Conservation (phyloP, 1,139 yeast genomes). For the Torulaspora pretoriensis region DNA sequence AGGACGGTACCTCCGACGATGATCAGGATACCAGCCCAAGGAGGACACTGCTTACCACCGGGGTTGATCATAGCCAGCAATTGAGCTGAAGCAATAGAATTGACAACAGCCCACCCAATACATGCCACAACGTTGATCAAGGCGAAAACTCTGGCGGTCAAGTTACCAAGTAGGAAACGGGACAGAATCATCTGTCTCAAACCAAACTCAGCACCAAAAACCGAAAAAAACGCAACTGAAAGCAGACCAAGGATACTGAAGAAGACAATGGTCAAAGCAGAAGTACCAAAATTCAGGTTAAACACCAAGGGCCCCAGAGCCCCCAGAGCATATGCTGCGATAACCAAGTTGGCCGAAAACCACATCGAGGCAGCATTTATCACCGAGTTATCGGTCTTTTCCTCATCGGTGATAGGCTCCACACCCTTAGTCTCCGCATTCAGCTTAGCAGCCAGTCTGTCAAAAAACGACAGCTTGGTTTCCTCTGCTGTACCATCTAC, state of each 20-base stretch:
- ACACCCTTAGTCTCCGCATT: conserved; percentile 49
- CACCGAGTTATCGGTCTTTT: conserved; percentile 50
- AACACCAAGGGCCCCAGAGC: conserved; percentile 60
- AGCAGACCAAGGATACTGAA: conserved; percentile 68
- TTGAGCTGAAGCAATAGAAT: conserved; percentile 87
- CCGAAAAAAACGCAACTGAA: conserved; percentile 82
- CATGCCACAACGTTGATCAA: conserved; percentile 78
- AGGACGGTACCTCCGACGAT: conserved; percentile 64
- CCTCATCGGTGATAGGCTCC: conserved; percentile 45
- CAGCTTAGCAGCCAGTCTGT: conserved; percentile 4
- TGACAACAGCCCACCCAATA: conserved; percentile 95
- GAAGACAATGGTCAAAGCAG: conserved; percentile 59
- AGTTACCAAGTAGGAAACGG: conserved; percentile 72
- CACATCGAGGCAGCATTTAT: conserved; percentile 82
- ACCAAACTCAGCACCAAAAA: conserved; percentile 83
- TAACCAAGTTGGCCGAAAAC: conserved; percentile 86
- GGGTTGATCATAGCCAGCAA: conserved; percentile 69
- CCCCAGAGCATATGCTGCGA: conserved; percentile 82
- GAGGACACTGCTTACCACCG: conserved; percentile 59
- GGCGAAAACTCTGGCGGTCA: conserved; percentile 72
- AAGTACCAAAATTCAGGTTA: conserved; percentile 60
- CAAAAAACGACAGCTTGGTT: conserved; percentile 6
- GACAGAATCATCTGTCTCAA: conserved; percentile 85
- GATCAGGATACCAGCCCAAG: conserved; percentile 88
- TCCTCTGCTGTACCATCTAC: conserved; percentile 10